phyloP scores from a whole-genome alignment of 257 asterid species.

The Catharanthus roseus region DNA sequence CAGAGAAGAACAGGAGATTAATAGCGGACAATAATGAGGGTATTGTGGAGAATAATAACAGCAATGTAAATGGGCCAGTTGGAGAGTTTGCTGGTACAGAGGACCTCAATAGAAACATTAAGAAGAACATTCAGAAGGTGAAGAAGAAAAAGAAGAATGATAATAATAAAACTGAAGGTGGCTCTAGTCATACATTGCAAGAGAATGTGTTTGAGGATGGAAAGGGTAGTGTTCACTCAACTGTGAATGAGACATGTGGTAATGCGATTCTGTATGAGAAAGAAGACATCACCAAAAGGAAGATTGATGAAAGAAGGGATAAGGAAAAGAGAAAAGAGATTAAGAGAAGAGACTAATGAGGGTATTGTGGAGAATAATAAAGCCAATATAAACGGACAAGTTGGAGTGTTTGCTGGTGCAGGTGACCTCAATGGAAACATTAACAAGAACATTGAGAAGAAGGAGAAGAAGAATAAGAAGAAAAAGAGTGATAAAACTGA shows the following conservation, averaged over 20 bases:
- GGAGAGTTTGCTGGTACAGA: too few species aligned
- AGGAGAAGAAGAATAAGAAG: slow-evolving; percentile 2
- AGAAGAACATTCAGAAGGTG: too few species aligned
- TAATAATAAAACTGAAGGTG: too few species aligned
- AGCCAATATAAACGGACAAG: background rate
- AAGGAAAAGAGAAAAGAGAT: background rate
- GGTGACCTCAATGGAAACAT: background rate
- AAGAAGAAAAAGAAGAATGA: too few species aligned
- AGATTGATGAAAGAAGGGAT: background rate
- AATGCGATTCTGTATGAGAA: background rate
- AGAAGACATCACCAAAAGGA: background rate
- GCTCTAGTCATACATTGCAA: too few species aligned
- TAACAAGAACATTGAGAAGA: background rate
- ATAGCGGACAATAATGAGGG: too few species aligned
- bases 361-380: slow-evolving; percentile 3
- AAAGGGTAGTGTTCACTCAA: background rate
- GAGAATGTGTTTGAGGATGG: too few species aligned
- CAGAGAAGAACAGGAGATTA: too few species aligned
- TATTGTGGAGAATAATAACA: too few species aligned
- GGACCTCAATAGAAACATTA: too few species aligned
- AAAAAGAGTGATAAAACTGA: background rate
- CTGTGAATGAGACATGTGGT: background rate
- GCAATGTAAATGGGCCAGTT: too few species aligned
- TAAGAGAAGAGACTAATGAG: background rate
- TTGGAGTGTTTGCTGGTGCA: background rate